Evolutionary conservation across 129 eudicot genomes (phyloP), one percentile per base, ranked within the genome.

Genomic region (Tagetes patula): DNA sequence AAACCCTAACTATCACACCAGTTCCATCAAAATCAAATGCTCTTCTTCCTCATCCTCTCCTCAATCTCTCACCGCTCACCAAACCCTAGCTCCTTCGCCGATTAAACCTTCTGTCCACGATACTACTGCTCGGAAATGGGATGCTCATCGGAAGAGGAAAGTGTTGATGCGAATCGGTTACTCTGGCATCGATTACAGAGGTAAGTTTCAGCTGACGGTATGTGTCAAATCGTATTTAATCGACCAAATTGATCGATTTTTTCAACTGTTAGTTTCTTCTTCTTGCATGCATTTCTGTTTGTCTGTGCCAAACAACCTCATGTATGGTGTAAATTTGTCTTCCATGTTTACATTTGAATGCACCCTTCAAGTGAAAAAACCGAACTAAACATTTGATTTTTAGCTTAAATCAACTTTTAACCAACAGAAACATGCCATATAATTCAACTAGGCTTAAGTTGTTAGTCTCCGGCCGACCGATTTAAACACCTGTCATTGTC

Each of bases 101-200:
- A 42, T 45, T 2, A 48, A 53, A 53, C 20, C 13, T 48, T 48
- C 76, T n/a, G 59, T 43, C 48, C 52, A 6, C 65, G 30, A 27
- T 69, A 30, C n/a, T 53, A 32, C 55, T 13, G 41, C 72, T 61
- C 39, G 9, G n/a, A 91, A 83, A 85, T 92, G 96, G 98, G 90
- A 87, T 53, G 74, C 95, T 6, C 81, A 81, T 59, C 88, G 84
- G 67, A 92, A 92, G 84, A 85, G 89, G 83, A 92, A 92, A 72
- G 98, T 92, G 0, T 91, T 92, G 6, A 89, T 92, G 98, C 96
- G 98, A 71, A 85, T 92, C 27, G 96, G 98, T 13, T 92, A 92
- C 78, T 88, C 85, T 13, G 95, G 96, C 67, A 77, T 94, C 49
- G 80, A 85, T 69, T 89, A 89, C 73, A 79, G 82, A 89, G 98